Percentiles rank a stretch among this genome's conserved stretches.
These are phyloP conservation scores for Prasinococcaceae sp. DNA, from an alignment of 139 green algal species.

Conservation along the genomic window DNA sequence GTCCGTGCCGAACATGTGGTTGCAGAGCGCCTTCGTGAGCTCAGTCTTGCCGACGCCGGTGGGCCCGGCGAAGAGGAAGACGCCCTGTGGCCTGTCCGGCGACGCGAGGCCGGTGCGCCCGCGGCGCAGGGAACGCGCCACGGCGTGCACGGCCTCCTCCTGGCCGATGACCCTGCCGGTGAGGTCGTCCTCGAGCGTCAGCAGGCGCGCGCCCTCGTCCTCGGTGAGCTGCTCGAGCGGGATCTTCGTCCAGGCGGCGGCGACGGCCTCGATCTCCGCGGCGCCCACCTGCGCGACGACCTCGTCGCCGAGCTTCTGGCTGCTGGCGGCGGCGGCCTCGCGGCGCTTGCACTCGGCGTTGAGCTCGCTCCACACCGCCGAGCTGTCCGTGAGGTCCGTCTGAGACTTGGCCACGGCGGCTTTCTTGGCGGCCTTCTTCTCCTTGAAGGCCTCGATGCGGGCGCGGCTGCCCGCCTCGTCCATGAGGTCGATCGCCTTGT, in stretches of 20 bases:
- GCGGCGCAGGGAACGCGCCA: slow-evolving; percentile 38
- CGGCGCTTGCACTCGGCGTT: background rate
- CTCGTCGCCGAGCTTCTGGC: slow-evolving; percentile 22
- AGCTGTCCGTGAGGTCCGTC: background rate
- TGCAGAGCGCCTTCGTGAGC: slow-evolving; percentile 42
- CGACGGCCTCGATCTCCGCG: slow-evolving; percentile 76
- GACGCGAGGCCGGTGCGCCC: slow-evolving; percentile 34
- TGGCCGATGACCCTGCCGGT: slow-evolving; percentile 51
- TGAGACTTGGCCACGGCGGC: background rate
- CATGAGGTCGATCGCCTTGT: slow-evolving; percentile 97
- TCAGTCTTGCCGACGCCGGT: slow-evolving; percentile 78
- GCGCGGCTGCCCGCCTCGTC: slow-evolving; percentile 83
- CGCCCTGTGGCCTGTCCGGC: slow-evolving; percentile 45
- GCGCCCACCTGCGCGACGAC: slow-evolving; percentile 30
- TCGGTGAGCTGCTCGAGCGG: slow-evolving; percentile 60
- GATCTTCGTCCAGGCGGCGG: slow-evolving; percentile 69
- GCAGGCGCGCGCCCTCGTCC: slow-evolving; percentile 41
- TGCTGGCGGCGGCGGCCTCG: background rate
- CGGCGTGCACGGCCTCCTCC: slow-evolving; percentile 40
- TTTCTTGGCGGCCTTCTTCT: slow-evolving; percentile 1
- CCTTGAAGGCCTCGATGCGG: slow-evolving; percentile 59
- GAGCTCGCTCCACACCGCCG: background rate
- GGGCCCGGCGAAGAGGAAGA: slow-evolving; percentile 57
- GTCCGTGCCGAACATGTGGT: slow-evolving; percentile 28
- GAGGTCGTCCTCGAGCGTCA: slow-evolving; percentile 35